Percentiles rank a stretch among this genome's conserved stretches.
phyloP scores from a whole-genome alignment of 1,139 yeast genomes.

The Geotrichum carabidarum region DNA sequence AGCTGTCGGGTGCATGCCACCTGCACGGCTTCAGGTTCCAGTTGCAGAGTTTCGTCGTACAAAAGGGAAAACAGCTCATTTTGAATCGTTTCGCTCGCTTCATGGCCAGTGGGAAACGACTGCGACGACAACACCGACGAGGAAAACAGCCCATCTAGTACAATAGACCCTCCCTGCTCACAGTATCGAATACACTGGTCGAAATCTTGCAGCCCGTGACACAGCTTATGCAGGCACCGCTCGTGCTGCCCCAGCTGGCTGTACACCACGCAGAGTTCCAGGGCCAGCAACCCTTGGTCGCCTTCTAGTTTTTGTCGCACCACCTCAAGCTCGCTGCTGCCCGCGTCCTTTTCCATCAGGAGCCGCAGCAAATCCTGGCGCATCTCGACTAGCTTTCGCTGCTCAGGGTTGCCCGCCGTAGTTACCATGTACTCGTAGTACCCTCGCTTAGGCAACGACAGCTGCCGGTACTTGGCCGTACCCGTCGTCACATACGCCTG shows the following conservation, averaged over 20 bases:
- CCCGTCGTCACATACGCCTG: constrained; percentile 18
- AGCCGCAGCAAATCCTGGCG: constrained; percentile 32
- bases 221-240: constrained; percentile 35
- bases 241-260: constrained; percentile 36
- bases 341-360: constrained; percentile 25
- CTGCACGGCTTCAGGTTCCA: constrained; percentile 27
- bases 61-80: constrained; percentile 31
- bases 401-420: constrained; percentile 5
- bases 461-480: constrained; percentile 31
- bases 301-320: constrained; percentile 28
- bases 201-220: constrained; percentile 35
- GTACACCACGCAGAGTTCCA: constrained; percentile 37
- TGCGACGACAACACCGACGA: not conserved
- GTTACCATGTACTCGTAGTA: constrained; percentile 32
- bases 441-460: constrained; percentile 36
- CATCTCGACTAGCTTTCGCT: constrained; percentile 16
- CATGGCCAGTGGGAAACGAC: not conserved
- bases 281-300: constrained; percentile 24
- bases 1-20: constrained; percentile 29
- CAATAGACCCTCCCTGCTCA: constrained; percentile 24
- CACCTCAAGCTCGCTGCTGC: constrained; percentile 28
- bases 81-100: constrained; percentile 13
- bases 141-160: not conserved
- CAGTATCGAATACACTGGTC: constrained; percentile 37
- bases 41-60: constrained; percentile 30